Evolutionary conservation across 441 rosid genomes (phyloP).

Genomic region (Arabidopsis lyrata): DNA sequence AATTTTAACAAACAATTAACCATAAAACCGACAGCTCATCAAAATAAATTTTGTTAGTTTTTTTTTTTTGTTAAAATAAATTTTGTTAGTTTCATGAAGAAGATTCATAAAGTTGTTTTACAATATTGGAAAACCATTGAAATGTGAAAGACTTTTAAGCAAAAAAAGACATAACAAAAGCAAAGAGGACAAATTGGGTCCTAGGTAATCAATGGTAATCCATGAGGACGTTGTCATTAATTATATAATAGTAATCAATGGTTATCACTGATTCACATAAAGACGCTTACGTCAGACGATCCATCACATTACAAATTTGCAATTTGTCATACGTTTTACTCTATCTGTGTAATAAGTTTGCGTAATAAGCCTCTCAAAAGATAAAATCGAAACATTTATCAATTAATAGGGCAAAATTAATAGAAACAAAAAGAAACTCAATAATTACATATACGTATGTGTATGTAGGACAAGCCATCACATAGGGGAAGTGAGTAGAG

Average conservation of each 20-base stretch:
- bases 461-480: conserved; percentile 1
- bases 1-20: background rate
- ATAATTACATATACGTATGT: conserved; percentile 8
- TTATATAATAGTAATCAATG: background rate
- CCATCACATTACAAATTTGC: conserved; percentile 7
- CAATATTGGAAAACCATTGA: conserved; percentile 14
- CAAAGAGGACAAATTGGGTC: conserved; percentile 8
- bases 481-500: background rate
- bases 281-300: conserved; percentile 18
- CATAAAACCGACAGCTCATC: background rate
- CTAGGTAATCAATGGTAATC: conserved; percentile 11
- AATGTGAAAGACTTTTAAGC: conserved; percentile 5
- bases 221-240: conserved; percentile 21
- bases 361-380: conserved; percentile 16
- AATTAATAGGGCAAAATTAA: conserved; percentile 3
- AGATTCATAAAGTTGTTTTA: conserved; percentile 14
- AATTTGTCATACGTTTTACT: conserved; percentile 19
- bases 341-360: conserved; percentile 17
- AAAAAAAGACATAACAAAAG: conserved; percentile 10
- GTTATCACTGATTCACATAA: conserved; percentile 15
- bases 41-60: background rate
- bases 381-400: conserved; percentile 8
- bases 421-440: background rate
- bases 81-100: background rate
- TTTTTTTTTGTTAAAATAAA: too few species aligned